These are phyloP conservation scores for Lactarius hatsudake DNA, from an alignment of 768 basidiomycete genomes.

Conservation along the genomic window DNA sequence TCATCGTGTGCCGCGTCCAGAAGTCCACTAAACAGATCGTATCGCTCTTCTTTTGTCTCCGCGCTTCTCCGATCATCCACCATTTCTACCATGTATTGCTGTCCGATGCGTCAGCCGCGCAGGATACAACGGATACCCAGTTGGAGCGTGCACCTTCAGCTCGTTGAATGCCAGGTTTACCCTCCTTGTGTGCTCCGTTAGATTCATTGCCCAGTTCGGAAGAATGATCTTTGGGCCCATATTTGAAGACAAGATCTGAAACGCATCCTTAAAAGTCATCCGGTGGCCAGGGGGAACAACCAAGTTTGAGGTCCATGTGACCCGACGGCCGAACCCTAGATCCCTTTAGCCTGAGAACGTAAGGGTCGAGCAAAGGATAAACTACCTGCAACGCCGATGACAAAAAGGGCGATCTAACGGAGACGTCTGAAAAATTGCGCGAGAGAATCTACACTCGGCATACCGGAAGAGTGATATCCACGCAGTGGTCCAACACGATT, in stretches of 20 bases:
- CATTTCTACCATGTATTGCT: constrained; percentile 35
- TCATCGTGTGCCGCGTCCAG: constrained; percentile 28
- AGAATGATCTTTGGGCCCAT: constrained; percentile 39
- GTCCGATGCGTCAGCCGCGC: neutral
- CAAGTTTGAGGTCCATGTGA: constrained; percentile 49
- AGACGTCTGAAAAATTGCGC: neutral
- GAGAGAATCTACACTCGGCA: constrained; percentile 14
- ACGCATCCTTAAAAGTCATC: constrained; percentile 48
- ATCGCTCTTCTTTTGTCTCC: constrained; percentile 25
- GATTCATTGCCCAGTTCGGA: constrained; percentile 40
- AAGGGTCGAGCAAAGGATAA: neutral
- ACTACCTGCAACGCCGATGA: constrained; percentile 49
- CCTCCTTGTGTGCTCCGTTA: constrained; percentile 36
- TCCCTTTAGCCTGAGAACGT: neutral
- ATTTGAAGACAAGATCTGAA: constrained; percentile 43
- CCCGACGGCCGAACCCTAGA: constrained; percentile 46
- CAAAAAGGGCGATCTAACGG: constrained; percentile 51
- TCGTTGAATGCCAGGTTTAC: constrained; percentile 43
- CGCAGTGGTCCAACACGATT: constrained; percentile 44
- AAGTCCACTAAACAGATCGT: constrained; percentile 33
- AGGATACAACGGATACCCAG: neutral
- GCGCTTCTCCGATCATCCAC: constrained; percentile 23
- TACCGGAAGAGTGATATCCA: constrained; percentile 56
- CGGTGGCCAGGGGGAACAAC: constrained; percentile 42
- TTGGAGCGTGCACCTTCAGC: constrained; percentile 35